These are phyloP conservation scores for Hippophae rhamnoides DNA, from an alignment of 306 rosid species.

Conservation along the genomic window DNA sequence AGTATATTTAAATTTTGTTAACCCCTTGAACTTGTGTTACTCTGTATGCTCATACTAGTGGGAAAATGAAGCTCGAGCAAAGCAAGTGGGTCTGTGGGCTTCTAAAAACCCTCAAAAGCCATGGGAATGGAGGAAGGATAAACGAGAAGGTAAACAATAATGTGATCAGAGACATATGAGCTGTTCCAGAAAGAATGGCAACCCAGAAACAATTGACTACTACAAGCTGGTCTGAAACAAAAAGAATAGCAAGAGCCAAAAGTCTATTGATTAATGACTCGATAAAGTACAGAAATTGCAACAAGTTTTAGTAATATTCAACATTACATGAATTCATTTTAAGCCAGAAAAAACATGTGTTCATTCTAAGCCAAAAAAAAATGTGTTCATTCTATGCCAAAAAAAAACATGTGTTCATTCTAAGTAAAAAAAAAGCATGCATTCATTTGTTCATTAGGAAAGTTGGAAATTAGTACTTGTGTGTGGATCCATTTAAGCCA, in stretches of 20 bases:
- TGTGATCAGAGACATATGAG: background rate
- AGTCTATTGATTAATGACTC: no score
- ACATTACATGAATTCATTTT: background rate
- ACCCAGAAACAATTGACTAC: no score
- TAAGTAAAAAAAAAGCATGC: background rate
- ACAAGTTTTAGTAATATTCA: background rate
- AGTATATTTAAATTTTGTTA: background rate
- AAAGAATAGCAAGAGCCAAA: no score
- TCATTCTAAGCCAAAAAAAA: no score
- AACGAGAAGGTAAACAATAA: slow-evolving; percentile 27
- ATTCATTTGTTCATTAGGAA: background rate
- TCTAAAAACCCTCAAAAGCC: slow-evolving; percentile 84
- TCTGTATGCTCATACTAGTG: slow-evolving; percentile 34
- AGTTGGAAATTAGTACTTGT: background rate
- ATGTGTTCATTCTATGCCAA: no score
- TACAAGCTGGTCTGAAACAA: background rate
- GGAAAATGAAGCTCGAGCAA: slow-evolving; percentile 58
- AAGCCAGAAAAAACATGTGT: no score
- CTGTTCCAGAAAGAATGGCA: background rate
- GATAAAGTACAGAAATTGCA: no score
- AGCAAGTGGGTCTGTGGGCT: slow-evolving; percentile 80
- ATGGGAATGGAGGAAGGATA: slow-evolving; percentile 83
- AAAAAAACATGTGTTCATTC: no score
- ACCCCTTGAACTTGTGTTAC: background rate
- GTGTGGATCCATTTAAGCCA: background rate